These are phyloP conservation scores for Umbelopsis ramanniana DNA, from an alignment of 192 early-diverging fungal genomes.

Conservation along the genomic window DNA sequence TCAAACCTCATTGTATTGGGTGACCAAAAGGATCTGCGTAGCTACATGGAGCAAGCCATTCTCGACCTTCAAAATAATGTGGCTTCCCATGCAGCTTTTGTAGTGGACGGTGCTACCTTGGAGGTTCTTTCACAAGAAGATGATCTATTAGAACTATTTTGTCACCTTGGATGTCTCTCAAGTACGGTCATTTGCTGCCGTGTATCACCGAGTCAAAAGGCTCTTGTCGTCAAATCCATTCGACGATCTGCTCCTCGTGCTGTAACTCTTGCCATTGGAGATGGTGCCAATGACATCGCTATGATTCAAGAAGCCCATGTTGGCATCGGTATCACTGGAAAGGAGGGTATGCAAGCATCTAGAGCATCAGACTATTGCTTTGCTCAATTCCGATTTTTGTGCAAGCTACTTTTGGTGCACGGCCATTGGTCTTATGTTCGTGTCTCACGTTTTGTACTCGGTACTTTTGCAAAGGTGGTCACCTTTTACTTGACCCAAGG, in stretches of 20 bases:
- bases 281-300: slow-evolving; percentile 96
- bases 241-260: slow-evolving; percentile 47
- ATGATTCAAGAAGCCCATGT: slow-evolving; percentile 96
- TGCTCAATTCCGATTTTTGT: slow-evolving; percentile 86
- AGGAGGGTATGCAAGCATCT: slow-evolving; percentile 87
- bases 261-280: slow-evolving; percentile 85
- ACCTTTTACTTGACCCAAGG: slow-evolving; percentile 78
- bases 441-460: slow-evolving; percentile 76
- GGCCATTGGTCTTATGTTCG: slow-evolving; percentile 90
- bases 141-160: slow-evolving; percentile 64
- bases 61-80: slow-evolving; percentile 43
- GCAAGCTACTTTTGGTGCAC: slow-evolving; percentile 81
- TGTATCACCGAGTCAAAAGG: slow-evolving; percentile 90
- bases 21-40: slow-evolving; percentile 36
- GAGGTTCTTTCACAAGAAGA: slow-evolving; percentile 50
- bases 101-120: slow-evolving; percentile 48
- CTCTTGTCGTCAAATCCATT: slow-evolving; percentile 79
- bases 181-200: slow-evolving; percentile 90
- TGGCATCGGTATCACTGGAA: slow-evolving; percentile 90
- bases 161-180: slow-evolving; percentile 73
- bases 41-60: slow-evolving; percentile 39
- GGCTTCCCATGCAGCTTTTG: slow-evolving; percentile 50
- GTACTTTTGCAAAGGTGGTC: slow-evolving; percentile 88
- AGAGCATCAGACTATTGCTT: slow-evolving; percentile 88
- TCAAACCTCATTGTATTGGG: slow-evolving; percentile 53